A percentile compares a stretch with the other conserved stretches of the same genome.
Evolutionary conservation across 2,329 filamentous ascomycete species (phyloP).

Genomic region (Colletotrichum paranaense): DNA sequence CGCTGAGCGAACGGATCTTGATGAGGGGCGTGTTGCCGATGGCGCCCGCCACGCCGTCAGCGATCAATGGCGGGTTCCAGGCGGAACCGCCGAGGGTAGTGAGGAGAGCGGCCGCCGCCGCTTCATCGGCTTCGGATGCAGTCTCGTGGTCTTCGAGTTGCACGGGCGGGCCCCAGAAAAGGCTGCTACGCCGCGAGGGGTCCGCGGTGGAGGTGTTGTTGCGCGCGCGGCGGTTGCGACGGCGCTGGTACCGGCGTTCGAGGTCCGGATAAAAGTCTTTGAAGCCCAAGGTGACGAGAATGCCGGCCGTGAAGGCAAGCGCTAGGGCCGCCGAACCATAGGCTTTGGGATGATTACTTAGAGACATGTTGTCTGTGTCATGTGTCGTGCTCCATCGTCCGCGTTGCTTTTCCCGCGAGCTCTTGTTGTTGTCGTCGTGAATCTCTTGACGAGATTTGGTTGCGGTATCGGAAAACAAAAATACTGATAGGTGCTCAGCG

Average conservation of each 20-base stretch:
- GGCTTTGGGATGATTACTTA: constrained; percentile 70
- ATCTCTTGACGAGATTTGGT: neutral
- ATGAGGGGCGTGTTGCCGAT: constrained; percentile 96
- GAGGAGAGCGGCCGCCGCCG: constrained; percentile 28
- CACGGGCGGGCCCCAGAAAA: constrained; percentile 60
- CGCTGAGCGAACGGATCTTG: constrained; percentile 84
- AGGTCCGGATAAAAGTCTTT: constrained; percentile 85
- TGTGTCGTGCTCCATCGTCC: constrained; percentile 26
- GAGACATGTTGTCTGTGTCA: constrained; percentile 59
- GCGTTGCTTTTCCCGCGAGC: neutral
- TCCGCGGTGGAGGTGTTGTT: constrained; percentile 18
- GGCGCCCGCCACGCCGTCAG: constrained; percentile 86
- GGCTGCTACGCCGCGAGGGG: constrained; percentile 52
- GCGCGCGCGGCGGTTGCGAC: constrained; percentile 41
- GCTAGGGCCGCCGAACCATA: constrained; percentile 75
- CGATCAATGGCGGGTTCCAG: constrained; percentile 55
- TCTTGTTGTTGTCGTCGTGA: neutral
- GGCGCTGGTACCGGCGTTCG: constrained; percentile 70
- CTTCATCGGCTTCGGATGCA: constrained; percentile 40
- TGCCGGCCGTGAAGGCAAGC: constrained; percentile 81
- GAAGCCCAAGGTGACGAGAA: constrained; percentile 79
- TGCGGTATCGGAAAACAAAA: constrained; percentile 12
- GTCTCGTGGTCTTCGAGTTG: constrained; percentile 67
- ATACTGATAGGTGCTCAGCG: neutral
- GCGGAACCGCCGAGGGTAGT: constrained; percentile 36